Evolutionary conservation across 2,329 filamentous ascomycete genomes (phyloP).

Genomic region (Xylariaceae sp.): DNA sequence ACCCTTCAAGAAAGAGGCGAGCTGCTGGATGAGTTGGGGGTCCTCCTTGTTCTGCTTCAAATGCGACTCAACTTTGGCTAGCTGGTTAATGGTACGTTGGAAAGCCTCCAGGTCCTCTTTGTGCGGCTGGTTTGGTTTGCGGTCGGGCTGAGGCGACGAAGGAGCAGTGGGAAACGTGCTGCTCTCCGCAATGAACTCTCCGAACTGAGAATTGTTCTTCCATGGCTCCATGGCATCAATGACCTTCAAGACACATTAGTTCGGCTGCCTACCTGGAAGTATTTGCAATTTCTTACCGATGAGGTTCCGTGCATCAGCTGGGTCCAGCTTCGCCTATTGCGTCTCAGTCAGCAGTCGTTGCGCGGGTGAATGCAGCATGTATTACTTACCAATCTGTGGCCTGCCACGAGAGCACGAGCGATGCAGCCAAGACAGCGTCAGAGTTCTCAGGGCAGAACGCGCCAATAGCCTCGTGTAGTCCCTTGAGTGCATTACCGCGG

Average conservation of each 20-base stretch:
- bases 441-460: constrained; percentile 80
- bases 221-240: constrained; percentile 87
- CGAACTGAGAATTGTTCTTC: constrained; percentile 84
- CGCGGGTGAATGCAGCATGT: constrained; percentile 29
- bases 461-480: constrained; percentile 80
- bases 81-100: constrained; percentile 60
- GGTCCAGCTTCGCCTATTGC: constrained; percentile 77
- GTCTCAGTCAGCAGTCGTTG: constrained; percentile 33
- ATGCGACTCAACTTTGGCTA: constrained; percentile 63
- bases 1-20: constrained; percentile 67
- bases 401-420: constrained; percentile 91
- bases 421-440: constrained; percentile 86
- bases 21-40: constrained; percentile 60
- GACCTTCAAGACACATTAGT: constrained; percentile 50
- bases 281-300: constrained; percentile 55
- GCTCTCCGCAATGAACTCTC: constrained; percentile 75
- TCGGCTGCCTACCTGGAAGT: neutral
- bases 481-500: constrained; percentile 77
- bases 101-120: constrained; percentile 68
- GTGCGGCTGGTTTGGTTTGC: constrained; percentile 56
- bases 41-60: constrained; percentile 66
- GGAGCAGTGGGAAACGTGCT: constrained; percentile 66
- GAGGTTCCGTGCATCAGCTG: constrained; percentile 88
- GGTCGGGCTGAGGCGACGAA: constrained; percentile 55
- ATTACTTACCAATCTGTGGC: constrained; percentile 82